Conservation (phyloP, 371 early-diverging fungal genomes). For the Blastocladiella emersonii region DNA sequence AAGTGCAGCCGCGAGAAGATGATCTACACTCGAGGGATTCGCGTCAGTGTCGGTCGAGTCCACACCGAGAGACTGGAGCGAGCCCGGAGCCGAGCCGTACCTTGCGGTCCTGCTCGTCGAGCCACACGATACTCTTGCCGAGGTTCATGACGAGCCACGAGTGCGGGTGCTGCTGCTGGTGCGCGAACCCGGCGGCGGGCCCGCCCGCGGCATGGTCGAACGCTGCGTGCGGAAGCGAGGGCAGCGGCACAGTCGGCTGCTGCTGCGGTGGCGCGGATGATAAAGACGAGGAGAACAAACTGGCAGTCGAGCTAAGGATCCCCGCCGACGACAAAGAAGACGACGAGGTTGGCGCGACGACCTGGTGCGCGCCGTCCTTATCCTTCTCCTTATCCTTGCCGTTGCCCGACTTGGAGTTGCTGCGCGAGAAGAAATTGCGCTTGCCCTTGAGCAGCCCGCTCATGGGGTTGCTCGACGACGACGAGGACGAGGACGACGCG, state of each 20-base stretch:
- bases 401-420: no score
- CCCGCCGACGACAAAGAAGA: neutral
- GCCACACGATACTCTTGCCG: neutral
- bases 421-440: no score
- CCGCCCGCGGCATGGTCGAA: neutral
- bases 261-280: no score
- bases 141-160: neutral
- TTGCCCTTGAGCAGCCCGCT: neutral
- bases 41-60: neutral
- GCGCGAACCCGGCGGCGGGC: neutral
- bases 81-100: no score
- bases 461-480: no score
- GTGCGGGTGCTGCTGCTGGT: neutral
- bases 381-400: neutral
- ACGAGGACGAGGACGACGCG: no score
- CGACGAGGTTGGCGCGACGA: neutral
- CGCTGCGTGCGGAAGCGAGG: no score
- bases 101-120: neutral
- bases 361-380: neutral
- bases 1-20: constrained; percentile 63
- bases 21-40: constrained; percentile 31
- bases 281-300: no score
- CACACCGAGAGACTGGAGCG: neutral
- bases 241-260: no score
- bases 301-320: neutral